Evolutionary conservation across 202 grass and related monocot genomes (phyloP), one percentile per base, ranked within the genome.

Genomic region (Zizania palustris): DNA sequence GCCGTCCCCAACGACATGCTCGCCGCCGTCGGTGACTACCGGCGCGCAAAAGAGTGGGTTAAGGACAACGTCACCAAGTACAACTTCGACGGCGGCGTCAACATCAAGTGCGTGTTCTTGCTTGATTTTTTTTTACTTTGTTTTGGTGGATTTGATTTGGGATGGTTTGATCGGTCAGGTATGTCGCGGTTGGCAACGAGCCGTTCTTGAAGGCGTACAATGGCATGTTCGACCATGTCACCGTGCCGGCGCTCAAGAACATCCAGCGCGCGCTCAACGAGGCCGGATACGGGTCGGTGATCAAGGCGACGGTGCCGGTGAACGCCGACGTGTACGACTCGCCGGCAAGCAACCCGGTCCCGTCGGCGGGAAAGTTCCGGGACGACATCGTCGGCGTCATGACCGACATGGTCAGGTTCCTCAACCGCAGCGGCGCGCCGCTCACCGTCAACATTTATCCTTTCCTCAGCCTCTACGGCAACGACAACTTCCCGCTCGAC

Each of bases 251-350:
- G 11, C 69, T 90, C 1, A 49, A 22, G 48, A 90, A 87, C 77
- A 75, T 90, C 58, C 88, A 90, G 73, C 78, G 77, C 54, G 88
- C 84, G 41, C 80, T 87, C 11, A 60, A 90, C 42, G 84, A 85
- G 7, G 88, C 88, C 42, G 82, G 85, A 3, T 68, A 76, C 57
- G 75, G 68, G 2, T 46, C 9, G 6, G 0, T 1, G 1, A 71
- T 90, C 7, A 90, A 90, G 80, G 84, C 88, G 12, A 90, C 88
- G 39, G 85, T 90, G 0, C 88, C 88, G 11, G 67, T 90, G 42
- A 90, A 87, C 74, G 88, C 83, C 3, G 84, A 90, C 77, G 88
- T 90, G 21, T 90, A 90, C 80, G 66, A 87, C 46, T 90, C 88
- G 49, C 84, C 84, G 42, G 1, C 72, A 49, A n/a, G 5, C 49